Evolutionary conservation across 768 basidiomycete species (phyloP), one percentile per base, ranked within the genome.

Genomic region (Pleurotus cornucopiae): DNA sequence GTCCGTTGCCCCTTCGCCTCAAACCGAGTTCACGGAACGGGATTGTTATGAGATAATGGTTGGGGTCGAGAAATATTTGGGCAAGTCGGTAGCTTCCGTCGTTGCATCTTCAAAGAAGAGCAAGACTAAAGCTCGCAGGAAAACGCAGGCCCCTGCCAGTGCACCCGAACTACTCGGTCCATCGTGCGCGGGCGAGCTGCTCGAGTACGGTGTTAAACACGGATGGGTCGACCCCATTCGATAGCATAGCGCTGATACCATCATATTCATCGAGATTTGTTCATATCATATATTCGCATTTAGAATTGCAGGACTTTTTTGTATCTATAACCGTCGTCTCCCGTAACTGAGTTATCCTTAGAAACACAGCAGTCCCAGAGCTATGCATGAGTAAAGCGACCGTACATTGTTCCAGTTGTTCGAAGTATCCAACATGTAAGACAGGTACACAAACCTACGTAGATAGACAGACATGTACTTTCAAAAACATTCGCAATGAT

Each of bases 361-460:
- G 54, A 59, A 47, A 64, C 60, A 53, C 58, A 46, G 71, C 79
- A 87, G 0, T 25, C 23, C 23, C 86, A 88, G 62, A 89, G 23
- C 11, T 4, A 11, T 7, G 9, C 30, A 88, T 70, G 44, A 56
- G 81, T 9, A 61, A 60, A 39, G 56, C 76, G 74, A 85, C 89
- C 79, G 87, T 77, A 60, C 73, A 83, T 88, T 94, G 93, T 93
- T 91, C 89, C 84, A 84, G 83, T 73, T 82, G 74, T 76, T 72
- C 70, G 57, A 66, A 89, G 81, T 73, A 65, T 60, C 73, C 84
- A 72, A 74, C 75, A 73, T 76, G 76, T 88, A 86, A 83, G 92
- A 95, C 92, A 95, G 93, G 94, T 95, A 93, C 91, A 92, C 7
- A 9, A 34, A 34, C 7, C 30, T 34, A 34, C 11, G 11, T 34